Evolutionary conservation across 2,329 filamentous ascomycete species (phyloP).

Genomic region (Neopestalotiopsis clavispora): DNA sequence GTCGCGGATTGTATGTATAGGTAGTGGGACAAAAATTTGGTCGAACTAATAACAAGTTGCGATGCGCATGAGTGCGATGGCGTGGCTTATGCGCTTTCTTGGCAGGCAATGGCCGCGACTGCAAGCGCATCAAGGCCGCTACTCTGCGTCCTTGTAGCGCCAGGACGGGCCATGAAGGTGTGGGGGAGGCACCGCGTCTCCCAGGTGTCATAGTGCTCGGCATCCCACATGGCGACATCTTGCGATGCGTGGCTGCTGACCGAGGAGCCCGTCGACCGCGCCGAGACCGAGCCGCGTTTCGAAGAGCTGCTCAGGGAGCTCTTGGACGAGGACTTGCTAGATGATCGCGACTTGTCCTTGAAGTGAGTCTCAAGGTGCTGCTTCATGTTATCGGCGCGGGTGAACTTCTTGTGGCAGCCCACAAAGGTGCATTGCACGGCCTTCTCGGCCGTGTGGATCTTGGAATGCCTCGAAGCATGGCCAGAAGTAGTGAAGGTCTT

Average conservation of each 20-base stretch:
- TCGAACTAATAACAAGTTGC: not conserved
- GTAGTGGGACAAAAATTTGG: too few relatives aligned
- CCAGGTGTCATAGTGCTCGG: slow-evolving; percentile 43
- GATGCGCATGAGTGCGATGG: not conserved
- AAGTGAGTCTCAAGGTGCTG: slow-evolving; percentile 81
- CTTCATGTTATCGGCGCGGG: slow-evolving; percentile 86
- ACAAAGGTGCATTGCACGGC: slow-evolving; percentile 70
- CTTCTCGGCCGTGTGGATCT: slow-evolving; percentile 84
- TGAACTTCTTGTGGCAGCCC: slow-evolving; percentile 81
- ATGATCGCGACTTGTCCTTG: slow-evolving; percentile 61
- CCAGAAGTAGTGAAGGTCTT: slow-evolving; percentile 86
- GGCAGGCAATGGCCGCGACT: slow-evolving; percentile 58
- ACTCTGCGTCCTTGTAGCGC: slow-evolving; percentile 45
- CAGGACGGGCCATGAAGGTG: slow-evolving; percentile 51
- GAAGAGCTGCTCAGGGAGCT: slow-evolving; percentile 29
- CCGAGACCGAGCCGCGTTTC: slow-evolving; percentile 37
- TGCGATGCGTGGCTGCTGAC: slow-evolving; percentile 33
- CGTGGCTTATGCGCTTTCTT: slow-evolving; percentile 37
- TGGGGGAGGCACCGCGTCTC: slow-evolving; percentile 50
- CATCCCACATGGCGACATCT: slow-evolving; percentile 46
- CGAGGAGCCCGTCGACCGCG: slow-evolving; percentile 38
- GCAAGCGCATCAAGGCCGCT: slow-evolving; percentile 55
- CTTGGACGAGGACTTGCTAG: slow-evolving; percentile 36
- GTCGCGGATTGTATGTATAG: not conserved
- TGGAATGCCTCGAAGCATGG: slow-evolving; percentile 83